Evolutionary conservation across 768 basidiomycete genomes (phyloP), one percentile per base, ranked within the genome.

Genomic region (Lyophyllum shimeji): DNA sequence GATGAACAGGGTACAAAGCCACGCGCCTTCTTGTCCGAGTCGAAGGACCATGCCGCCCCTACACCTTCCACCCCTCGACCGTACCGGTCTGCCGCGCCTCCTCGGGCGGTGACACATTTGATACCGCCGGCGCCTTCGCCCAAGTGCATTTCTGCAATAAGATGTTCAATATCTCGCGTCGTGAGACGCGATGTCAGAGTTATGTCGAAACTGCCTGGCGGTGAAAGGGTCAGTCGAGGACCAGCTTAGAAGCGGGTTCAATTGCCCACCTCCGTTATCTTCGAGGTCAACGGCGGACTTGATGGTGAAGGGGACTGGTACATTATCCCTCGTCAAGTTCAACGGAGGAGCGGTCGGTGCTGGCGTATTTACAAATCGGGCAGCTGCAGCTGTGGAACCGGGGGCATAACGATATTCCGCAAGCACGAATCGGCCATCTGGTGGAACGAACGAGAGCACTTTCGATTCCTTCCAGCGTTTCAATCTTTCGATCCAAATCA

Each of bases 401-500:
- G 80, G 74, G 9, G 76, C 69, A 66, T 85, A 89, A 24, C 89
- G 88, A 66, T 97, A 98, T 60, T 94, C 90, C 65, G 88, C 82
- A 18, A 97, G 76, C 7, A 81, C 81, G 72, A 97, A 98, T 50
- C 82, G 82, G 2, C 95, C 95, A 63, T 98, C 95, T 4, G 95
- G 95, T 6, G 95, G 95, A 20, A 98, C 83, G 67, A 98, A 98
- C 1, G 95, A 96, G 40, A 98, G 73, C 1, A 79, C 71, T 63
- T 83, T 87, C 65, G 91, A 86, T 37, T 85, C 83, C 21, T 79
- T 74, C 89, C 93, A 97, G 53, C 86, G 85, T 64, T 83, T 86
- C 23, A 95, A 75, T 34, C 94, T 95, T 61, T 24, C 7, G 44
- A 23, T 40, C 59, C 12, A 39, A 12, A 50, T 53, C 24, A 57